These are phyloP conservation scores for Leishmania gerbilli DNA, from an alignment of 208 protist genomes.

Conservation along the genomic window DNA sequence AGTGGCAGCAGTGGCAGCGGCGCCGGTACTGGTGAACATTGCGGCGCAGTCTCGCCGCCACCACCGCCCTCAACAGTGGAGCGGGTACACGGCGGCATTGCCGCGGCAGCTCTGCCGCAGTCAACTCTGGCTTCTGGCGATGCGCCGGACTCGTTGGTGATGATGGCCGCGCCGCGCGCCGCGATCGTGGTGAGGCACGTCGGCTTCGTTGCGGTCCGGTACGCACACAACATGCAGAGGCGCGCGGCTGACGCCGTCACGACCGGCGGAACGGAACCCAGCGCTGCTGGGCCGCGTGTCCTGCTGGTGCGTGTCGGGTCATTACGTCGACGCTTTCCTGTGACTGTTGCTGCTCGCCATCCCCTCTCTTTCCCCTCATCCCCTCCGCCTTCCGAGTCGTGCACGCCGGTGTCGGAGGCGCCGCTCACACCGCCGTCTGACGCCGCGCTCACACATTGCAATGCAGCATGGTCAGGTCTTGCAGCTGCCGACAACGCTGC, in stretches of 20 bases:
- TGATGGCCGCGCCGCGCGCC: not conserved
- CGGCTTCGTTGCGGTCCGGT: conserved; percentile 49
- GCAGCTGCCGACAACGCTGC: not conserved
- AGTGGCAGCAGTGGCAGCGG: not conserved
- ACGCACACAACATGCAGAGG: conserved; percentile 49
- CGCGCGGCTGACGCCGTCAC: not conserved
- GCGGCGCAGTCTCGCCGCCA: not conserved
- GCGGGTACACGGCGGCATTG: not conserved
- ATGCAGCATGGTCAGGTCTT: not conserved
- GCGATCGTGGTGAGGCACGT: conserved; percentile 11
- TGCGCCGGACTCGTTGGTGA: not conserved
- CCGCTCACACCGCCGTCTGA: not conserved
- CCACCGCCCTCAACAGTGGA: not conserved
- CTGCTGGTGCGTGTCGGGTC: conserved; percentile 17
- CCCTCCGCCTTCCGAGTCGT: not conserved
- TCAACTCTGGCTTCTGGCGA: not conserved
- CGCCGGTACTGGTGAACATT: too few species aligned
- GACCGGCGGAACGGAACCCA: not conserved
- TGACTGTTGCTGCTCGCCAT: not conserved
- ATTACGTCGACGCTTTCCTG: conserved; percentile 12
- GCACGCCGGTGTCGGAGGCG: not conserved
- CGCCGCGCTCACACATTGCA: not conserved
- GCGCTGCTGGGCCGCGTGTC: not conserved
- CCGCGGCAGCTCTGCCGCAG: not conserved
- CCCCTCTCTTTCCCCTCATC: not conserved